A percentile compares a stretch with the other conserved stretches of the same genome.
These are phyloP conservation scores for Beta vulgaris DNA, from an alignment of 148 eudicot genomes.

Conservation along the genomic window DNA sequence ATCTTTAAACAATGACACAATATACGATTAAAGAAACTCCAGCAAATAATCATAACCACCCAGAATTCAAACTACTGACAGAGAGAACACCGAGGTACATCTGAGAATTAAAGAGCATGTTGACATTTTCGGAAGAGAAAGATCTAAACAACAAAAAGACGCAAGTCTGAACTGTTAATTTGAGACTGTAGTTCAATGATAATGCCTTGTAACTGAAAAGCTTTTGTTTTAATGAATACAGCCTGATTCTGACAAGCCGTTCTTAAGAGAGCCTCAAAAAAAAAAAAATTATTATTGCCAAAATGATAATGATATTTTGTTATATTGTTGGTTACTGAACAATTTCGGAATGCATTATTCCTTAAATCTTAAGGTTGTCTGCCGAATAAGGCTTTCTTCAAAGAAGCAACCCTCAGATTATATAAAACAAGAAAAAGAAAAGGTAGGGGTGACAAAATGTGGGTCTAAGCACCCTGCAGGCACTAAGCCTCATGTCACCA, in stretches of 20 bases:
- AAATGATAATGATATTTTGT: no score
- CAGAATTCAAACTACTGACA: not conserved
- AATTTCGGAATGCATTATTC: not conserved
- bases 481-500: not conserved
- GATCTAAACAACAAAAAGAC: no score
- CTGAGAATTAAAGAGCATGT: not conserved
- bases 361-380: not conserved
- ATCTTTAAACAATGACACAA: constrained; percentile 10
- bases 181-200: not conserved
- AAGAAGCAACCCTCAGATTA: not conserved
- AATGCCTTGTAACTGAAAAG: not conserved
- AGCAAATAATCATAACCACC: not conserved
- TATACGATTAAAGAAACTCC: not conserved
- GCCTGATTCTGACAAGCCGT: not conserved
- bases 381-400: not conserved
- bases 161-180: no score
- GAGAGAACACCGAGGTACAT: not conserved
- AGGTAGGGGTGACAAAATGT: not conserved
- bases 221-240: not conserved
- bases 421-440: not conserved
- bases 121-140: no score
- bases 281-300: no score
- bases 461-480: not conserved
- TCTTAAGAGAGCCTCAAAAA: no score
- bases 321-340: not conserved